A percentile compares a stretch with the other conserved stretches of the same genome.
Evolutionary conservation across 1,284 basidiomycete genomes (phyloP).

Genomic region (Rhodofomes roseus): DNA sequence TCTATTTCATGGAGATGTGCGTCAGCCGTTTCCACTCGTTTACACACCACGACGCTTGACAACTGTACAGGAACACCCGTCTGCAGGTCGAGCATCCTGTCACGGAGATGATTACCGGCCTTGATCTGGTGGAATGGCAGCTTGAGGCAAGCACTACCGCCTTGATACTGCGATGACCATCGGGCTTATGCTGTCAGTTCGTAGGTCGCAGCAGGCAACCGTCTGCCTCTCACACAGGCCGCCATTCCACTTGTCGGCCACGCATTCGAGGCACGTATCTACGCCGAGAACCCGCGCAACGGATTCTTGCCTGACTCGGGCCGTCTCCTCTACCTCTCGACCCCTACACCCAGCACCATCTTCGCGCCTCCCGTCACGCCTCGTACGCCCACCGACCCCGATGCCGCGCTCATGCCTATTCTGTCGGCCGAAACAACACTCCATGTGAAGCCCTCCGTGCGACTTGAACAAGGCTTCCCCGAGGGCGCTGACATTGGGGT

Average conservation of each 20-base stretch:
- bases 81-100: conserved; percentile 95
- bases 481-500: conserved; percentile 88
- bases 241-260: conserved; percentile 85
- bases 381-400: conserved; percentile 18
- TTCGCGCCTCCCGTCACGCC: conserved; percentile 50
- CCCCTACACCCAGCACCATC: conserved; percentile 61
- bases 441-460: conserved; percentile 72
- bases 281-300: conserved; percentile 93
- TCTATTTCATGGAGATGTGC: conserved; percentile 94
- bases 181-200: too few species aligned
- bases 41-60: not conserved
- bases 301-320: conserved; percentile 93
- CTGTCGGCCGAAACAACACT: conserved; percentile 27
- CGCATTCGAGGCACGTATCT: conserved; percentile 95
- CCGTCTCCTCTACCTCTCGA: conserved; percentile 74
- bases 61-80: conserved; percentile 74
- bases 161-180: too few species aligned
- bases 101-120: conserved; percentile 91
- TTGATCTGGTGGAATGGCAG: conserved; percentile 95
- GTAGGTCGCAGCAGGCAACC: conserved; percentile 85
- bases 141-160: conserved; percentile 64
- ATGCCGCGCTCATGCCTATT: conserved; percentile 11
- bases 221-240: conserved; percentile 73
- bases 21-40: conserved; percentile 22
- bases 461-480: conserved; percentile 89